Evolutionary conservation across 768 basidiomycete genomes (phyloP), one percentile per base, ranked within the genome.

Genomic region (Mycena vulgaris): DNA sequence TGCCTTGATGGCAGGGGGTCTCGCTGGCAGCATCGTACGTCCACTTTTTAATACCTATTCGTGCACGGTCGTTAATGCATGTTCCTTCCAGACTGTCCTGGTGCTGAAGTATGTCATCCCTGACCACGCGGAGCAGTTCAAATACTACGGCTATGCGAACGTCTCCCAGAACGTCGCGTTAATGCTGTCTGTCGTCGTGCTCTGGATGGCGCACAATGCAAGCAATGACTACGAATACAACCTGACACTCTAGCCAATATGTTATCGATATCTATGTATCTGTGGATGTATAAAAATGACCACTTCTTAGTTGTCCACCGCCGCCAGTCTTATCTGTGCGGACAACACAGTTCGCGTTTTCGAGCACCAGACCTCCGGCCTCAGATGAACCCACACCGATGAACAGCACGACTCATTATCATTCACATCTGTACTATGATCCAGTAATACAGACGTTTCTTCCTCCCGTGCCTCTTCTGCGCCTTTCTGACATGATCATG

Each of bases 1-100:
- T 76, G 96, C 97, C 0, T 80, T 99, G 52, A 96, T 99, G 96
- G 98, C 98, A 2, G 97, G 98, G 9, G 98, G 98, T 0, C 79
- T 99, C 49, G 98, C 97, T n/a, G 98, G 97, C 57, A 97, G 96
- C 77, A 89, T 98, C 78, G 97, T 98, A 77, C 75, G 96, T 90
- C n/a, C 16, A 47, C 55, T 42, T 39, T 56, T 70, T 45, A 33
- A 21, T 4, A 14, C 47, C 23, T 10, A 35, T 13, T 25, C 13
- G 3, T 23, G 14, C 21, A 25, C 91, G 93, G 14, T 37, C 35
- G 6, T n/a, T 39, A 39, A 56, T 25, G 6, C 35, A 37, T 6
- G 14, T 16, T 27, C 55, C 5, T 5, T n/a, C n/a, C 33, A 56
- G 97, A 93, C 93, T 16, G 86, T 98, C 11, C 85, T 97, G 37